Evolutionary conservation across 2,329 filamentous ascomycete genomes (phyloP), one percentile per base, ranked within the genome.

Genomic region (Didymella sp.): DNA sequence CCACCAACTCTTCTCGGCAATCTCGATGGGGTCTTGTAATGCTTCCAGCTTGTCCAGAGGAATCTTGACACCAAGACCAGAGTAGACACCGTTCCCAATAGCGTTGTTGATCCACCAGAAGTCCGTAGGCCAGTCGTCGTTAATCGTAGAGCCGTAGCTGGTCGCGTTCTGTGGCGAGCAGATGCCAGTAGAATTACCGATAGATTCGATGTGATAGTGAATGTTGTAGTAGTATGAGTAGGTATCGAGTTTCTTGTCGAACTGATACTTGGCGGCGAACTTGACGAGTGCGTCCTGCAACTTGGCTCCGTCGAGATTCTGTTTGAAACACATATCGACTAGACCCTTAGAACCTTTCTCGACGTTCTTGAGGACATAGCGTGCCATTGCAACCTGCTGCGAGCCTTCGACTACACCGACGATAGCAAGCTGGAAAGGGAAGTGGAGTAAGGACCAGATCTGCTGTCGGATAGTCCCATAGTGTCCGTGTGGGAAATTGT

Each of bases 361-460:
- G 46, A 77, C 69, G 54, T 79, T 81, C 53, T 80, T 79, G 21
- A 81, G 69, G 6, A 80, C 79, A 42, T 77, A 77, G 30, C 77
- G 76, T 33, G 82, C 73, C 2, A 81, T 75, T 12, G 82, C 74
- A 44, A 88, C 82, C 61, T 88, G 85, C 6, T 85, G 85, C 35
- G 81, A 78, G 13, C 85, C 87, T 65, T 88, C 86, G 41, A 87
- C 82, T n/a, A 88, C 81, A 6, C 89, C 80, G 13, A 87, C 82
- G 28, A 89, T 81, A 6, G 83, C 77, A 2, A 88, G 79, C 61
- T 89, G 86, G 63, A 89, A 85, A 0, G 86, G 86, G 57, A 88
- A 84, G 73, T 89, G 87, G 0, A 85, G 70, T 2, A 79, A 54
- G 0, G 82, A 80, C 84, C 84, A 87, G 49, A 85, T 73, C 47